Base-by-base conservation (phyloP, 2,329 filamentous ascomycete species). In the Monosporascus sp. region DNA sequence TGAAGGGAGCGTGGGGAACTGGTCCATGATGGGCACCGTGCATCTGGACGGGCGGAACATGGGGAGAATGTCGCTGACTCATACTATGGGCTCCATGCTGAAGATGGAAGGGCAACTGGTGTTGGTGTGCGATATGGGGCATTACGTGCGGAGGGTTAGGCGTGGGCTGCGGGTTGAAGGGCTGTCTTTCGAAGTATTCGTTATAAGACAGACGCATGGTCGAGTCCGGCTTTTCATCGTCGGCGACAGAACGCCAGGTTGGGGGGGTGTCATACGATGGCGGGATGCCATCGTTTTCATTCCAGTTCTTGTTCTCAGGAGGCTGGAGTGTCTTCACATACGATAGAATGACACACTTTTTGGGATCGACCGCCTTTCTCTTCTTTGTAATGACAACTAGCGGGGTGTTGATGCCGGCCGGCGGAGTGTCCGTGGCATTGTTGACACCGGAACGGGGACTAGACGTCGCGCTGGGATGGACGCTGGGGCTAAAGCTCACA, bases 261-360 rank as follows among this genome's bases (percentile, higher is more conserved):
- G 91, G 91, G 11, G 79, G 76, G 1, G 94, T 97, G 62, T 90
- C 87, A 70, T 87, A 97, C 4, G 93, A 85, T 27, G 88, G 87
- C 38, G 88, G 87, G 50, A 97, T 82, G n/a, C 90, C 91, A 47
- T 85, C 87, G 64, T 94, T 96, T 53, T 84, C 81, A 37, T 84
- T 78, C 76, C 86, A 91, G 57, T 88, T 84, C 60, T 78, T 76
- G 24, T 73, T 78, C 54, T 75, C 72, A 0, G 77, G 74, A 1
- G 81, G 78, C 52, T 75, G 73, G 47, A 83, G 68, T 0, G 75
- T 76, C 70, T 82, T 77, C 57, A 85, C 75, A 51, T 78, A 74
- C 2, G 75, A 70, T 44, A 84, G 65, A 52, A 83, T 80, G 50
- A 72, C 68, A 63, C 79, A 83, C 68, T 90, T 90, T 67, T 85